A percentile compares a stretch with the other conserved stretches of the same genome.
Conservation (phyloP, 169 alveolate genomes). For the Cryptosporidium sp. region DNA sequence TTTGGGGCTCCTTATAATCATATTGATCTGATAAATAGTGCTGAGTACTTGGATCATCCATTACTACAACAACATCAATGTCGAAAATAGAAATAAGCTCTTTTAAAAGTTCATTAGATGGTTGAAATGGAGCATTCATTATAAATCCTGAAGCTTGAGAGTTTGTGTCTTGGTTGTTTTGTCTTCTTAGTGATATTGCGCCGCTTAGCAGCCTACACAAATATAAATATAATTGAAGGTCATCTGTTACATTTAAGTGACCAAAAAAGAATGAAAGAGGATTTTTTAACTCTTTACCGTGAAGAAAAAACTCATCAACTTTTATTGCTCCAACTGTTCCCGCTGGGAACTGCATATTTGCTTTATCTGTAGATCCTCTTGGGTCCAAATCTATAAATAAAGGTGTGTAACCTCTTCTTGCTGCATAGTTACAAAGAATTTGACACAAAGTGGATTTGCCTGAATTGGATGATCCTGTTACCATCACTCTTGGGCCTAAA, state of each 20-base stretch:
- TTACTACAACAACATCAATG: constrained; percentile 84
- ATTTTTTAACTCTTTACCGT: constrained; percentile 76
- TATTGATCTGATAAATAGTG: constrained; percentile 55
- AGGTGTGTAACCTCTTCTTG: constrained; percentile 87
- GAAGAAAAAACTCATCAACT: constrained; percentile 70
- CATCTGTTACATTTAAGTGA: constrained; percentile 83
- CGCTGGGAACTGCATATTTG: constrained; percentile 82
- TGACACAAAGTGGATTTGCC: constrained; percentile 89
- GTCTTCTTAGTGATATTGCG: constrained; percentile 38
- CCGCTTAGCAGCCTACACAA: constrained; percentile 59
- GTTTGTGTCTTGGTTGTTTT: constrained; percentile 53
- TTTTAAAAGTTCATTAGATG: constrained; percentile 80
- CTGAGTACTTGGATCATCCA: constrained; percentile 81
- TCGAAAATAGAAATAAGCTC: constrained; percentile 84
- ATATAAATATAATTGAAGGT: constrained; percentile 79
- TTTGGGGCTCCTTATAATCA: constrained; percentile 68
- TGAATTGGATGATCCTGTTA: constrained; percentile 88
- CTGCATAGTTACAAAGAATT: constrained; percentile 86
- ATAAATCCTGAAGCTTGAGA: constrained; percentile 82
- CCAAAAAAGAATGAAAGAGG: constrained; percentile 87
- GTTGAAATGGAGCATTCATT: constrained; percentile 89
- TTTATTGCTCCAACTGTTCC: constrained; percentile 80
- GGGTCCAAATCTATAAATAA: constrained; percentile 88
- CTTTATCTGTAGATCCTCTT: constrained; percentile 84
- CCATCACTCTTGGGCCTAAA: constrained; percentile 87